These are phyloP conservation scores for Afroboletus lepidellus DNA, from an alignment of 1,284 basidiomycete genomes.

Conservation along the genomic window DNA sequence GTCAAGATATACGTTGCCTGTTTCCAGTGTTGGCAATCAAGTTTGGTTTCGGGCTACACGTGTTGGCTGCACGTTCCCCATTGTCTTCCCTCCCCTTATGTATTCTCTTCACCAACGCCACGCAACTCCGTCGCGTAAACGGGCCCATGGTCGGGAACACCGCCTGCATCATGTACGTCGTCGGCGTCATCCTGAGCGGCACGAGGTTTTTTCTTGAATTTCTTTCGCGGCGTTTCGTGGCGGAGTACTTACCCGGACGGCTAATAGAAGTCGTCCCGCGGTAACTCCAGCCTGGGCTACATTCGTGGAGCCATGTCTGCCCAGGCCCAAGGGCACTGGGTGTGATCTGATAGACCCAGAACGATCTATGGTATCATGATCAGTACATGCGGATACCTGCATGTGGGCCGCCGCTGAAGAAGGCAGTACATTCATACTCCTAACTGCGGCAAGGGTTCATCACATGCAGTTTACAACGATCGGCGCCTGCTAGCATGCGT, in stretches of 20 bases:
- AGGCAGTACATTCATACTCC: conserved; percentile 5
- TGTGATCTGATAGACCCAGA: conserved; percentile 8
- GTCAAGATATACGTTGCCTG: conserved; percentile 35
- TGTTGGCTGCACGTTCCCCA: conserved; percentile 38
- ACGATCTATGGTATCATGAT: conserved; percentile 14
- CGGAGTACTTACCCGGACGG: not conserved
- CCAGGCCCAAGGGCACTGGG: conserved; percentile 22
- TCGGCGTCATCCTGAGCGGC: conserved; percentile 1
- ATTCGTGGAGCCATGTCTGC: conserved; percentile 10
- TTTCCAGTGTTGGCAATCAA: conserved; percentile 28
- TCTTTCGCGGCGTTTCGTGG: not conserved
- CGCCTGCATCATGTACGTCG: conserved; percentile 3
- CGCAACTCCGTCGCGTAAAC: conserved; percentile 30
- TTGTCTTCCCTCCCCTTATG: conserved; percentile 20
- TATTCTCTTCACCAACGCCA: conserved; percentile 15
- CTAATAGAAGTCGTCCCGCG: not conserved
- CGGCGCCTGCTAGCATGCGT: conserved; percentile 3
- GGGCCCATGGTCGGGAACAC: conserved; percentile 11
- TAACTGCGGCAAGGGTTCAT: conserved; percentile 6
- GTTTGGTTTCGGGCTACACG: conserved; percentile 38
- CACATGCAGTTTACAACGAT: not conserved
- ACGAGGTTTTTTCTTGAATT: not conserved
- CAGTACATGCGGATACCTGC: conserved; percentile 25
- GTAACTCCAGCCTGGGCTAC: not conserved
- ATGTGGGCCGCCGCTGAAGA: conserved; percentile 1